These are phyloP conservation scores for Hypholoma sublateritium DNA, from an alignment of 768 basidiomycete species.

Conservation along the genomic window DNA sequence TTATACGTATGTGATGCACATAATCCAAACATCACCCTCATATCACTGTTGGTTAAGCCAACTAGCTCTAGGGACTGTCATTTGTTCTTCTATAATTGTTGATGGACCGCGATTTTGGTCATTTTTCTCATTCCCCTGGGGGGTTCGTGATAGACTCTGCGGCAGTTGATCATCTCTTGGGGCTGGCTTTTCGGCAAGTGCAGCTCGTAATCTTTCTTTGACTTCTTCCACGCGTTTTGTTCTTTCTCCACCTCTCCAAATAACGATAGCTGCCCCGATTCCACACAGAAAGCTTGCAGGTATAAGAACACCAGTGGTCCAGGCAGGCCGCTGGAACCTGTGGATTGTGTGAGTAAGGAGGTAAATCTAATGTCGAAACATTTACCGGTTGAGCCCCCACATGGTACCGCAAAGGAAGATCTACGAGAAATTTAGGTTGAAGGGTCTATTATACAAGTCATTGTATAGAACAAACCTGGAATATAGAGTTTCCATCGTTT, in stretches of 20 bases:
- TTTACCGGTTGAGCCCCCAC: slow-evolving; percentile 75
- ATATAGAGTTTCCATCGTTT: slow-evolving; percentile 77
- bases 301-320: slow-evolving; percentile 70
- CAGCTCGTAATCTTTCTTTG: slow-evolving; percentile 54
- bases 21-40: background rate
- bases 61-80: slow-evolving; percentile 32
- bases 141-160: slow-evolving; percentile 41
- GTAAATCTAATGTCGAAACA: background rate
- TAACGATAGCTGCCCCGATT: slow-evolving; percentile 69
- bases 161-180: slow-evolving; percentile 21
- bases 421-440: slow-evolving; percentile 24
- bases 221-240: slow-evolving; percentile 71
- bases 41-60: slow-evolving; percentile 14
- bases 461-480: slow-evolving; percentile 51
- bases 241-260: slow-evolving; percentile 70
- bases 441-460: background rate
- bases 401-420: slow-evolving; percentile 71
- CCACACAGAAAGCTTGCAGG: slow-evolving; percentile 75
- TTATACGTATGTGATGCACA: background rate
- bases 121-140: slow-evolving; percentile 25
- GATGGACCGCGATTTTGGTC: slow-evolving; percentile 17
- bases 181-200: slow-evolving; percentile 27
- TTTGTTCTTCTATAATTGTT: slow-evolving; percentile 37
- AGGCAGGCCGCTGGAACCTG: slow-evolving; percentile 65
- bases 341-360: background rate